Evolutionary conservation across 441 rosid genomes (phyloP).

Genomic region (Erysimum pusillum): DNA sequence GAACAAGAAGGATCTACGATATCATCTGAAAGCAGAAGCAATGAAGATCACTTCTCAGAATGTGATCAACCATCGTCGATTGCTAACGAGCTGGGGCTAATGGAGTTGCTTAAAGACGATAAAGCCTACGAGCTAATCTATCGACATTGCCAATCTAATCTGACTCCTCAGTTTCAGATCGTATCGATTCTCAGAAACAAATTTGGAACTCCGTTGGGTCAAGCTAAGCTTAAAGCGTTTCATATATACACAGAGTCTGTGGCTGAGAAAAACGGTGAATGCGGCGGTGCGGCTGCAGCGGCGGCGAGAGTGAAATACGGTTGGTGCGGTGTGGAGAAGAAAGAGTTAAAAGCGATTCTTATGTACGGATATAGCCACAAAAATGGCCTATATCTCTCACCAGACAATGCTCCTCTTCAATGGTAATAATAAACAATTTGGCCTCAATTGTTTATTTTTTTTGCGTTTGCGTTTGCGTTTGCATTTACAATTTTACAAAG

Average conservation of each 20-base stretch:
- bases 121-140: constrained; percentile 32
- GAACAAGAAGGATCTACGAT: constrained; percentile 25
- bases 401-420: constrained; percentile 25
- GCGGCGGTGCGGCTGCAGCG: constrained; percentile 12
- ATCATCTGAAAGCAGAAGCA: constrained; percentile 16
- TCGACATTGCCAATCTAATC: constrained; percentile 24
- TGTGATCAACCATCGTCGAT: constrained; percentile 26
- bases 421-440: constrained; percentile 17
- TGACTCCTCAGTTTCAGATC: neutral
- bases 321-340: constrained; percentile 28
- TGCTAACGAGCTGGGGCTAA: constrained; percentile 34
- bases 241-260: constrained; percentile 18
- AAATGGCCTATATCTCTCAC: constrained; percentile 28
- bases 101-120: constrained; percentile 17
- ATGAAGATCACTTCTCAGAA: neutral
- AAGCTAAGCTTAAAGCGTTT: constrained; percentile 40
- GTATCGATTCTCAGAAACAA: constrained; percentile 30
- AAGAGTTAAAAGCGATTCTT: constrained; percentile 27
- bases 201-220: constrained; percentile 5
- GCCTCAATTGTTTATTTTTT: neutral
- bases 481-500: no score
- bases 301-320: constrained; percentile 35
- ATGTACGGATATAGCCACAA: constrained; percentile 31
- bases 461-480: neutral
- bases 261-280: constrained; percentile 16